Evolutionary conservation across 2,329 filamentous ascomycete genomes (phyloP).

Genomic region (Lasiodiplodia hormozganensis): DNA sequence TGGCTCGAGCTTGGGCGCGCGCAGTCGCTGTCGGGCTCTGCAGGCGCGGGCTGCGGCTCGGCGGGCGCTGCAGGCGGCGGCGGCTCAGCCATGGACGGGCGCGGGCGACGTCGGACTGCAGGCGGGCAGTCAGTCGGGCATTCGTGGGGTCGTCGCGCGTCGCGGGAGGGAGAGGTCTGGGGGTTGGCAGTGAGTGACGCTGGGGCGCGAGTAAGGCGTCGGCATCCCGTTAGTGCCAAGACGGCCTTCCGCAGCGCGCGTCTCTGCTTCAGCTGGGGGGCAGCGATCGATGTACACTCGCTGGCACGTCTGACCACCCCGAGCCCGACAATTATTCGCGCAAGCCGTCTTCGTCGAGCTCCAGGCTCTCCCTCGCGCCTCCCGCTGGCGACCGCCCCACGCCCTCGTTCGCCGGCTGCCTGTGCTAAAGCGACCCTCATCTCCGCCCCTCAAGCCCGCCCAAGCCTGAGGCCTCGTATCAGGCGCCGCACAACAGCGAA

Average conservation of each 20-base stretch:
- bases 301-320: slow-evolving; percentile 18
- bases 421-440: slow-evolving; percentile 21
- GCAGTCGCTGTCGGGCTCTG: background rate
- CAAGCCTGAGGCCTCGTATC: slow-evolving; percentile 25
- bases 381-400: background rate
- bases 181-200: slow-evolving; percentile 1
- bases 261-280: background rate
- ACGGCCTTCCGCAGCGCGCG: slow-evolving; percentile 1
- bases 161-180: background rate
- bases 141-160: background rate
- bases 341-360: background rate
- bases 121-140: slow-evolving; percentile 14
- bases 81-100: slow-evolving; percentile 15
- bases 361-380: background rate
- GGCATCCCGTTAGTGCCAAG: background rate
- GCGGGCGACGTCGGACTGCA: background rate
- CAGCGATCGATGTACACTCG: background rate
- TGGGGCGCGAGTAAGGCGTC: slow-evolving; percentile 10
- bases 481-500: slow-evolving; percentile 21
- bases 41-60: background rate
- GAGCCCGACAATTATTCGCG: slow-evolving; percentile 1
- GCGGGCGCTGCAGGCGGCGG: slow-evolving; percentile 34
- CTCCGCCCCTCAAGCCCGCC: slow-evolving; percentile 26
- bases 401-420: slow-evolving; percentile 6
- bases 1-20: slow-evolving; percentile 1